Evolutionary conservation across 768 basidiomycete genomes (phyloP).

Genomic region (Tylopilus felleus): DNA sequence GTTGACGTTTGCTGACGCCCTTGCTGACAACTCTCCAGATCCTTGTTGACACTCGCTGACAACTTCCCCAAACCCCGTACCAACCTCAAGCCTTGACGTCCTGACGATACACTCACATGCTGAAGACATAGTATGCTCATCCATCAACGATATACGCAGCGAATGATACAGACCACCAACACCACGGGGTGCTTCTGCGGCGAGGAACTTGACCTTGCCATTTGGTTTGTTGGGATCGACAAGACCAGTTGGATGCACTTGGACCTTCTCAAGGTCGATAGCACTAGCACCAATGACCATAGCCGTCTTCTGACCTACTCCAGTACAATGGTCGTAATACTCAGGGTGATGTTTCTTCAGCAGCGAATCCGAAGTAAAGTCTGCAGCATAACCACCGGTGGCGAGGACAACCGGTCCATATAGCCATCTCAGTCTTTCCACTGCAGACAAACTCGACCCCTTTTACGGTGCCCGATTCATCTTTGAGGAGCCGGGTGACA

Average conservation of each 20-base stretch:
- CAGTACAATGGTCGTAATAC: slow-evolving; percentile 86
- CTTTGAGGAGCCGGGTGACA: slow-evolving; percentile 83
- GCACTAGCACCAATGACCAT: slow-evolving; percentile 82
- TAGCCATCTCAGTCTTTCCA: slow-evolving; percentile 75
- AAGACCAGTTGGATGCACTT: slow-evolving; percentile 95
- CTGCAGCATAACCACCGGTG: slow-evolving; percentile 96
- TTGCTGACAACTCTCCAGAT: too few relatives aligned
- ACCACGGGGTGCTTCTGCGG: slow-evolving; percentile 94
- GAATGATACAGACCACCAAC: too few relatives aligned
- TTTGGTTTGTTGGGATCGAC: slow-evolving; percentile 95
- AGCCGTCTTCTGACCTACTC: slow-evolving; percentile 94
- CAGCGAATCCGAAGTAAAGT: slow-evolving; percentile 85
- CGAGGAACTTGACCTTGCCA: slow-evolving; percentile 95
- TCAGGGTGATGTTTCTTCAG: slow-evolving; percentile 95
- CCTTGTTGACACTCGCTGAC: too few relatives aligned
- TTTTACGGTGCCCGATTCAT: slow-evolving; percentile 70
- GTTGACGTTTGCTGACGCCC: too few relatives aligned
- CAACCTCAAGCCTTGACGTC: too few relatives aligned
- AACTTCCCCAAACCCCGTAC: too few relatives aligned
- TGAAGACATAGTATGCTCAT: too few relatives aligned
- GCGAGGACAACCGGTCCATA: slow-evolving; percentile 93
- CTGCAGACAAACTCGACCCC: slow-evolving; percentile 82
- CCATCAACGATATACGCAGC: too few relatives aligned
- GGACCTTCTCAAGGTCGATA: slow-evolving; percentile 96
- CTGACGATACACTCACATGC: too few relatives aligned